phyloP scores from a whole-genome alignment of 2,329 filamentous ascomycete genomes.

The Huntiella omanensis region DNA sequence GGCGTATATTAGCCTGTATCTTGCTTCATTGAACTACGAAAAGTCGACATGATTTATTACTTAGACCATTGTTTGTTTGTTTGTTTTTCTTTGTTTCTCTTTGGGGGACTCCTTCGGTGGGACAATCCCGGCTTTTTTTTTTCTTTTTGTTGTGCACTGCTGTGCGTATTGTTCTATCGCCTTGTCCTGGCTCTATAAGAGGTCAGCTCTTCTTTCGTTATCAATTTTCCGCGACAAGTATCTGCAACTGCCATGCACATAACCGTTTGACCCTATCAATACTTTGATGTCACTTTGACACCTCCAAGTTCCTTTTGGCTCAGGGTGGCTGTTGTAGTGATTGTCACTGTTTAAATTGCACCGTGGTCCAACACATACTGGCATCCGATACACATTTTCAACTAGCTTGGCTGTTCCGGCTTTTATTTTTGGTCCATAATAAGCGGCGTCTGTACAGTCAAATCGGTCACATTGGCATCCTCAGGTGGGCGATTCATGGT shows the following conservation, averaged over 20 bases:
- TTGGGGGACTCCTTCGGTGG: background rate
- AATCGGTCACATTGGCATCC: too few relatives aligned
- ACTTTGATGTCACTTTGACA: too few relatives aligned
- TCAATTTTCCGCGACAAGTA: too few relatives aligned
- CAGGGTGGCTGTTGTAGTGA: too few relatives aligned
- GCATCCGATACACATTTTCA: too few relatives aligned
- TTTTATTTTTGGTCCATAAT: too few relatives aligned
- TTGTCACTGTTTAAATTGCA: too few relatives aligned
- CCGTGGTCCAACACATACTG: too few relatives aligned
- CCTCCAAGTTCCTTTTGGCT: too few relatives aligned
- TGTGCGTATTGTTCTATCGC: background rate
- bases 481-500: too few relatives aligned
- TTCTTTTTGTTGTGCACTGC: background rate
- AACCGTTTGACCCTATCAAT: background rate
- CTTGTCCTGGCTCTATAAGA: background rate
- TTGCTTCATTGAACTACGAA: background rate
- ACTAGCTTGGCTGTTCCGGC: too few relatives aligned
- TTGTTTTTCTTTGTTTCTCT: background rate
- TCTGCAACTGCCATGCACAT: background rate
- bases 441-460: too few relatives aligned
- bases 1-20: background rate
- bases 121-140: background rate
- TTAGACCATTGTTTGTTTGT: background rate
- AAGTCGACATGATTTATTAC: background rate
- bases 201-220: background rate